These are phyloP conservation scores for Plasmodium gonderi DNA, from an alignment of 169 alveolate species.

Conservation along the genomic window DNA sequence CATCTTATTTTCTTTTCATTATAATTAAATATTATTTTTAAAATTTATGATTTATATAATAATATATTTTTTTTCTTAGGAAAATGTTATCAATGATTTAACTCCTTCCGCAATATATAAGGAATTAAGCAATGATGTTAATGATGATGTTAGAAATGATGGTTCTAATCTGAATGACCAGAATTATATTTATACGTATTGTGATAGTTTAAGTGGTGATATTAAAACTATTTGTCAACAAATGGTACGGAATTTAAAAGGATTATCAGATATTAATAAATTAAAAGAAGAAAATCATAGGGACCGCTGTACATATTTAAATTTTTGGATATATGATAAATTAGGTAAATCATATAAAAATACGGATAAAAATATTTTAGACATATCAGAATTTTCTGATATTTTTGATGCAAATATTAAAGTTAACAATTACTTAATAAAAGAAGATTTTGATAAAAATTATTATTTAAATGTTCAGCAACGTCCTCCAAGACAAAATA, in stretches of 20 bases:
- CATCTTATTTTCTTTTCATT: neutral
- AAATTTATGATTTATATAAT: too few relatives aligned
- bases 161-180: too few relatives aligned
- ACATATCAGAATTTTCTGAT: neutral
- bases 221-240: neutral
- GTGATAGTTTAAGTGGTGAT: neutral
- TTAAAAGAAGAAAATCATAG: neutral
- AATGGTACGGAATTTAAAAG: neutral
- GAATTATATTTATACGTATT: neutral
- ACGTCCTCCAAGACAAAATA: neutral
- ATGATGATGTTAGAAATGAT: too few relatives aligned
- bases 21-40: too few relatives aligned
- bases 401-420: neutral
- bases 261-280: neutral
- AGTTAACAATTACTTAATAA: neutral
- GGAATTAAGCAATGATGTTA: neutral
- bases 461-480: neutral
- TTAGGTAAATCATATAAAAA: neutral
- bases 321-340: neutral
- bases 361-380: neutral
- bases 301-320: neutral
- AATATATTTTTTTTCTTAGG: neutral
- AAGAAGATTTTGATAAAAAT: neutral
- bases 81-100: neutral
- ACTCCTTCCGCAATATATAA: neutral